These are phyloP conservation scores for Carnegiea gigantea DNA, from an alignment of 179 eudicot species.

Conservation along the genomic window DNA sequence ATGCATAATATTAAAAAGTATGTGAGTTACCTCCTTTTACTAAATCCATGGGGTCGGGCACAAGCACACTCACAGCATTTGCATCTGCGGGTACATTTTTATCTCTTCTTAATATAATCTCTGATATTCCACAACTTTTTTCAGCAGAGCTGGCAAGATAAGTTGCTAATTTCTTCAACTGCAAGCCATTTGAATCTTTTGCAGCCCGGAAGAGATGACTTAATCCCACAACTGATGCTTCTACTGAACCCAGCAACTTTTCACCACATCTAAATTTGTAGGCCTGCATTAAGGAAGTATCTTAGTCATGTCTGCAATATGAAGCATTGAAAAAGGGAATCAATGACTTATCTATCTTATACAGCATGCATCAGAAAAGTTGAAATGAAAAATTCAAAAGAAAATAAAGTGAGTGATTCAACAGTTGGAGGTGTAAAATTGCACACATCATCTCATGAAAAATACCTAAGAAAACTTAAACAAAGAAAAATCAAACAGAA, in stretches of 20 bases:
- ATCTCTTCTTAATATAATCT: constrained; percentile 66
- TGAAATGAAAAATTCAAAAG: background rate
- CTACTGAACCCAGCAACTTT: constrained; percentile 63
- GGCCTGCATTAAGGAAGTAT: constrained; percentile 36
- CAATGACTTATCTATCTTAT: background rate
- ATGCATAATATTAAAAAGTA: background rate
- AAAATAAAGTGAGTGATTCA: background rate
- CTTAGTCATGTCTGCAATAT: constrained; percentile 6
- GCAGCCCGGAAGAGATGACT: constrained; percentile 67
- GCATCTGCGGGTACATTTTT: constrained; percentile 66
- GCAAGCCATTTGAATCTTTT: constrained; percentile 70
- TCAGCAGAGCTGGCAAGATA: constrained; percentile 55
- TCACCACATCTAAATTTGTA: constrained; percentile 27
- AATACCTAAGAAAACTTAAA: background rate
- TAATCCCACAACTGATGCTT: constrained; percentile 85
- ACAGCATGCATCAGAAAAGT: background rate
- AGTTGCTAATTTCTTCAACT: constrained; percentile 67
- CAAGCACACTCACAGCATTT: constrained; percentile 78
- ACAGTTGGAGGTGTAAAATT: background rate
- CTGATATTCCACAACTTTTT: constrained; percentile 49
- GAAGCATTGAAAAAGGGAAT: background rate
- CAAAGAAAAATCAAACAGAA: background rate
- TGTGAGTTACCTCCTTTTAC: constrained; percentile 48
- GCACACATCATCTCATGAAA: constrained; percentile 11
- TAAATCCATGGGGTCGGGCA: constrained; percentile 48